Evolutionary conservation across 2,329 filamentous ascomycete species (phyloP), one percentile per base, ranked within the genome.

Genomic region (Plenodomus biglobosus): DNA sequence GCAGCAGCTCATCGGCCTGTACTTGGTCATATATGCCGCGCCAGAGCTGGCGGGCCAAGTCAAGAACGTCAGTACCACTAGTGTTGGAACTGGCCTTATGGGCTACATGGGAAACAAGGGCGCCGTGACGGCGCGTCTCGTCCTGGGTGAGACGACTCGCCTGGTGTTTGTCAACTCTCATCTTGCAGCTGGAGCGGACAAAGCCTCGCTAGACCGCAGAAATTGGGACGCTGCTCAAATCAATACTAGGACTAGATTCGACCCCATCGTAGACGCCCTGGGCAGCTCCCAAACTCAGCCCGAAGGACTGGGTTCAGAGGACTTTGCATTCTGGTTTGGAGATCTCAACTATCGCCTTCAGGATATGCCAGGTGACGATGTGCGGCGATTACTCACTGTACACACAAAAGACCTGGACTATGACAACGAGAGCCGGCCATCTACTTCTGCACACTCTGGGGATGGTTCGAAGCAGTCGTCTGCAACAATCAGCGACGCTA

Each of bases 51-150:
- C 83, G 1, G 79, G 85, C 0, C 87, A 86, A 2, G 82, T 97
- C 61, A 88, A 85, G 53, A 88, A 89, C 40, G 84, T 96, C 58
- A 95, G 89, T 71, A 91, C 87, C 1, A 85, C 85, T 3, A 87
- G 84, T 48, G 86, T 97, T 7, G 92, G 92, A 0, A 99, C 94
- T 0, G 94, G 94, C 0, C 72, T 97, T 37, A 83, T 95, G 72
- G 92, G 92, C 0, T 96, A 96, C 65, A 86, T 96, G 76, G 94
- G 94, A 8, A 99, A 99, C 71, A 99, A 99, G 70, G 94, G 94
- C 1, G 92, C 89, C 3, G 87, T 96, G 0, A 83, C 86, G 2
- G 87, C 88, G 3, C 83, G 92, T 17, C 76, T 99, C 3, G 79
- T 99, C 1, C 75, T 99, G 1, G 94, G 92, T 1, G 94, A 96